phyloP scores from a whole-genome alignment of 306 rosid species.

The Geum urbanum region DNA sequence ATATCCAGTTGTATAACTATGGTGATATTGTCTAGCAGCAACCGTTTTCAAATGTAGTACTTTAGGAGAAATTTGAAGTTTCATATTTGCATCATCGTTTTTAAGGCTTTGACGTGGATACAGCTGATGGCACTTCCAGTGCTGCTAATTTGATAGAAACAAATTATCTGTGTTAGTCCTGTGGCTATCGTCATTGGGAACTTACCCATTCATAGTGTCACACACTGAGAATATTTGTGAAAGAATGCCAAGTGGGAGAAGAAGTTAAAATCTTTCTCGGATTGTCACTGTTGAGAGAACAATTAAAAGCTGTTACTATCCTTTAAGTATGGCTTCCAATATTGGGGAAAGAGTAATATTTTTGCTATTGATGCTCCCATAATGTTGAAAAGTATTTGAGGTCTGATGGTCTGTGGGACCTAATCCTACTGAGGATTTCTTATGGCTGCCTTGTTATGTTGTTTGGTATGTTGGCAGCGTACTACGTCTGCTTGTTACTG shows the following conservation, averaged over 20 bases:
- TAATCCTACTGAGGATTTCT: not conserved
- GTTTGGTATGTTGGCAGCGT: not conserved
- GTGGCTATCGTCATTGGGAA: not conserved
- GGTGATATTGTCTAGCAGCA: not conserved
- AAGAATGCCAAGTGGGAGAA: not conserved
- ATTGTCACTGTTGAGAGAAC: not conserved
- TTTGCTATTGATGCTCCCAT: not conserved
- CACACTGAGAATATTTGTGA: too few species aligned
- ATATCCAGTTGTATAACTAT: not conserved
- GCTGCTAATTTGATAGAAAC: not conserved
- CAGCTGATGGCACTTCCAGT: not conserved
- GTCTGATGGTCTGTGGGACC: not conserved
- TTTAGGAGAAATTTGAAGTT: not conserved
- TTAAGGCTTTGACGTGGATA: not conserved
- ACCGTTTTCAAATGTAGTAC: not conserved
- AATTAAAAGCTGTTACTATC: not conserved
- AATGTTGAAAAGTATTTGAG: not conserved
- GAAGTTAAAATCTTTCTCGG: not conserved
- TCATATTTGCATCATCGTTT: not conserved
- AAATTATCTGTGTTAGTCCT: not conserved
- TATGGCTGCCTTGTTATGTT: not conserved
- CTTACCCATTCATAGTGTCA: not conserved
- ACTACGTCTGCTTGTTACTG: not conserved
- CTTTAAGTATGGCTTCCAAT: not conserved
- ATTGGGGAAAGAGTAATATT: not conserved